Evolutionary conservation across 1,284 basidiomycete species (phyloP).

Genomic region (Phenoliferia sp.): DNA sequence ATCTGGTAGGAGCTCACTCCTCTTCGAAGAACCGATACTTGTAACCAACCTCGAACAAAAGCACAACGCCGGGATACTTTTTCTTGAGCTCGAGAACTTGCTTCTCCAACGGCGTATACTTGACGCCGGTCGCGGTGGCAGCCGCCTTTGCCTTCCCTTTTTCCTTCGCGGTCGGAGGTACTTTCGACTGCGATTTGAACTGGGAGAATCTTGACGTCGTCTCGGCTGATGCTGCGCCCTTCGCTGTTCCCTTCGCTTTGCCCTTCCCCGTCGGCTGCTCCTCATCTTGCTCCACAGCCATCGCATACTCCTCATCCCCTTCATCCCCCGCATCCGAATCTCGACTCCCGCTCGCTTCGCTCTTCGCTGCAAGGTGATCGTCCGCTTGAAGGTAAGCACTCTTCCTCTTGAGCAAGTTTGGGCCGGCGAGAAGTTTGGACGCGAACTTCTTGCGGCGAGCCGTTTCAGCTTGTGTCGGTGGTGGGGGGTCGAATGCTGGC

Average conservation of each 20-base stretch:
- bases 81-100: slow-evolving; percentile 34
- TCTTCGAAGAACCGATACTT: slow-evolving; percentile 35
- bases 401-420: slow-evolving; percentile 5
- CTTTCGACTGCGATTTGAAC: background rate
- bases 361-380: slow-evolving; percentile 14
- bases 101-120: slow-evolving; percentile 37
- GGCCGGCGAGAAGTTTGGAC: slow-evolving; percentile 9
- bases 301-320: background rate
- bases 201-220: slow-evolving; percentile 1
- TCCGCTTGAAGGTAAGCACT: slow-evolving; percentile 22
- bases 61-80: slow-evolving; percentile 32
- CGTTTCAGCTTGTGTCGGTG: background rate
- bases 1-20: slow-evolving; percentile 10
- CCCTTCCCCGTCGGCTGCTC: slow-evolving; percentile 12
- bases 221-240: too few relatives aligned
- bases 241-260: slow-evolving; percentile 15
- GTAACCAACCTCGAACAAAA: slow-evolving; percentile 37
- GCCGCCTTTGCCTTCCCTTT: background rate
- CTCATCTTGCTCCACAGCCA: background rate
- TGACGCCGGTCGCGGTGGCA: slow-evolving; percentile 3
- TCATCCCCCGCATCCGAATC: background rate
- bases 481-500: background rate
- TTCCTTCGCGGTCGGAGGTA: background rate
- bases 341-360: background rate
- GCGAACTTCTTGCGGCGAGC: slow-evolving; percentile 14